phyloP scores from a whole-genome alignment of 1,139 yeast species.

The Yamadazyma epiphylla region DNA sequence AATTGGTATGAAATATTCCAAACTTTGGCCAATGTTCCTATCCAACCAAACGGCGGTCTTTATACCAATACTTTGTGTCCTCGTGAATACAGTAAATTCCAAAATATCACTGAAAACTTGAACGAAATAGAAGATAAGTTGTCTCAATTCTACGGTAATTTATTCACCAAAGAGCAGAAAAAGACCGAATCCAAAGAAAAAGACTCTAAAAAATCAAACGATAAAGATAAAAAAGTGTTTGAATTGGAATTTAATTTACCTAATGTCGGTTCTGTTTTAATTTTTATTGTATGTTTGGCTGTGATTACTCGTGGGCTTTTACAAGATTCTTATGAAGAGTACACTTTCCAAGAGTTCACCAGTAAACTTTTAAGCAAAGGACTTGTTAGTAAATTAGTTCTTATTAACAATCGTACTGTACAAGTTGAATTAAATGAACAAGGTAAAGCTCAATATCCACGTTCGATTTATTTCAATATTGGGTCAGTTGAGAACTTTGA shows the following conservation, averaged over 20 bases:
- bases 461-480: constrained; percentile 55
- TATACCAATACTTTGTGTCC: constrained; percentile 30
- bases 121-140: constrained; percentile 14
- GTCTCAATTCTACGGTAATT: constrained; percentile 12
- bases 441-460: constrained; percentile 27
- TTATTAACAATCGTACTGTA: constrained; percentile 38
- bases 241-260: constrained; percentile 26
- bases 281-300: constrained; percentile 21
- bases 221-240: constrained; percentile 8
- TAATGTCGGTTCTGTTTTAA: constrained; percentile 28
- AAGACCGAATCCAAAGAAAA: constrained; percentile 7
- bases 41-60: constrained; percentile 19
- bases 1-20: constrained; percentile 33
- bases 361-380: constrained; percentile 38
- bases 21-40: constrained; percentile 27
- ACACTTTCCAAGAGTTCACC: constrained; percentile 44
- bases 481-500: constrained; percentile 95
- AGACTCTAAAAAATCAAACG: constrained; percentile 8
- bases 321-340: constrained; percentile 25
- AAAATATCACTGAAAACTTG: constrained; percentile 8
- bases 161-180: constrained; percentile 11
- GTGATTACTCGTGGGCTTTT: constrained; percentile 12
- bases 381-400: constrained; percentile 32
- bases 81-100: constrained; percentile 19
- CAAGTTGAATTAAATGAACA: constrained; percentile 36